Conservation (phyloP, 2,329 filamentous ascomycete species). For the Coniochaeta sp. region DNA sequence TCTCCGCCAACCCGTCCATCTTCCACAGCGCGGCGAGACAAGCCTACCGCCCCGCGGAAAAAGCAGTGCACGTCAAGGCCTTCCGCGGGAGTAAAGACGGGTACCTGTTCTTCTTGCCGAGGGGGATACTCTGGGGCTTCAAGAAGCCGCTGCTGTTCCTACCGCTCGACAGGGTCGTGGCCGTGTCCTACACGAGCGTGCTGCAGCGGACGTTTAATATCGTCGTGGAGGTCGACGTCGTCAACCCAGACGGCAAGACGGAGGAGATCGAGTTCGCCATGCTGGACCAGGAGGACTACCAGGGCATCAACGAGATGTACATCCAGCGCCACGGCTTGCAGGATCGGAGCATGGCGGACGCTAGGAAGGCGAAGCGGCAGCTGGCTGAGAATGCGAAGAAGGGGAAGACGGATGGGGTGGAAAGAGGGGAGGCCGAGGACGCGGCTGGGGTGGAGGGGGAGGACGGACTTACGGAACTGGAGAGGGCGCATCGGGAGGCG, state of each 20-base stretch:
- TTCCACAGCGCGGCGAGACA: slow-evolving; percentile 53
- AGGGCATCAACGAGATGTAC: slow-evolving; percentile 55
- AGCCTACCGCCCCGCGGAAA: slow-evolving; percentile 52
- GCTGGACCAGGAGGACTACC: slow-evolving; percentile 63
- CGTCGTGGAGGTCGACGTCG: slow-evolving; percentile 51
- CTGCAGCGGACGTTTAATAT: slow-evolving; percentile 64
- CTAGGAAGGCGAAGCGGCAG: slow-evolving; percentile 57
- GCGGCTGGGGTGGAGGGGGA: slow-evolving; percentile 23
- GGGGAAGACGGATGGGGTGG: slow-evolving; percentile 25
- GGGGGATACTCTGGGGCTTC: slow-evolving; percentile 62
- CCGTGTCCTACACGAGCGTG: slow-evolving; percentile 61
- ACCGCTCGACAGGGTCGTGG: slow-evolving; percentile 51
- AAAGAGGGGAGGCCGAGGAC: slow-evolving; percentile 23
- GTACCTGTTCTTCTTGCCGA: slow-evolving; percentile 59
- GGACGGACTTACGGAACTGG: slow-evolving; percentile 39
- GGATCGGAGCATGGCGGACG: slow-evolving; percentile 63
- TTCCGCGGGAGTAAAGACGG: slow-evolving; percentile 64
- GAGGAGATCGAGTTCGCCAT: slow-evolving; percentile 63
- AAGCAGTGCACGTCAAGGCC: slow-evolving; percentile 58
- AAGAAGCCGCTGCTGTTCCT: slow-evolving; percentile 63
- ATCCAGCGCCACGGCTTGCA: slow-evolving; percentile 54
- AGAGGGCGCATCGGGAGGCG: slow-evolving; percentile 40
- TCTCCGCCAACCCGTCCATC: slow-evolving; percentile 44
- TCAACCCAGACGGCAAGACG: slow-evolving; percentile 33
- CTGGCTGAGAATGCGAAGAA: slow-evolving; percentile 51